These are phyloP conservation scores for Lasiosphaeria hispida DNA, from an alignment of 495 filamentous ascomycete genomes.

Conservation along the genomic window DNA sequence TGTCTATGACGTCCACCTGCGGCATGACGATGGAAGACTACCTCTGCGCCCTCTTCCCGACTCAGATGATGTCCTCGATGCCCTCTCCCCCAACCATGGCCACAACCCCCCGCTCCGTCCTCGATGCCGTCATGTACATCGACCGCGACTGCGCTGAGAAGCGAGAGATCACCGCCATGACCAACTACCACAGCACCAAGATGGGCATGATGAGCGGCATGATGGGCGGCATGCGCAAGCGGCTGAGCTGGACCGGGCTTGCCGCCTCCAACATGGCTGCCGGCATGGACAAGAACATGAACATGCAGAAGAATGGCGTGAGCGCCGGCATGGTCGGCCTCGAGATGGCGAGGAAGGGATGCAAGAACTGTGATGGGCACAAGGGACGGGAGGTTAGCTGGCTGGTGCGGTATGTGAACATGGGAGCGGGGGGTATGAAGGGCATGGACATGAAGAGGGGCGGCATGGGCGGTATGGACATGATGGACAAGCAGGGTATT, in stretches of 20 bases:
- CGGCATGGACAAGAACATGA: constrained; percentile 2
- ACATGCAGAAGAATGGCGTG: constrained; percentile 23
- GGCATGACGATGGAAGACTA: constrained; percentile 30
- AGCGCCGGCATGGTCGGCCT: constrained; percentile 27
- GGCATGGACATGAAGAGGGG: not conserved
- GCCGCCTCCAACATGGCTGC: constrained; percentile 10
- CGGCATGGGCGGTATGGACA: not conserved
- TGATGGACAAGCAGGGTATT: not conserved
- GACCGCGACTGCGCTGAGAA: constrained; percentile 40
- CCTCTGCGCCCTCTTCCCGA: constrained; percentile 28
- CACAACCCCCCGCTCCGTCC: not conserved
- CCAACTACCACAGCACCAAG: constrained; percentile 26
- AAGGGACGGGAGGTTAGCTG: constrained; percentile 29
- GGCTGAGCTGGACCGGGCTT: constrained; percentile 39
- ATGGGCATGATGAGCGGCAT: constrained; percentile 18
- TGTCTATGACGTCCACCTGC: constrained; percentile 2
- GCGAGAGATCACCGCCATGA: constrained; percentile 39
- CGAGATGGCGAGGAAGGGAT: constrained; percentile 31
- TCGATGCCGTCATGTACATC: constrained; percentile 30
- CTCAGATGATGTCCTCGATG: constrained; percentile 17
- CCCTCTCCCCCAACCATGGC: constrained; percentile 2
- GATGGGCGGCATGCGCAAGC: constrained; percentile 30
- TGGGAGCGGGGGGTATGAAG: not conserved
- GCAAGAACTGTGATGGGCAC: constrained; percentile 25
- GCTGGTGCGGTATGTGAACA: constrained; percentile 24